These are phyloP conservation scores for Kockiozyma suomiensis DNA, from an alignment of 805 yeast genomes.

Conservation along the genomic window DNA sequence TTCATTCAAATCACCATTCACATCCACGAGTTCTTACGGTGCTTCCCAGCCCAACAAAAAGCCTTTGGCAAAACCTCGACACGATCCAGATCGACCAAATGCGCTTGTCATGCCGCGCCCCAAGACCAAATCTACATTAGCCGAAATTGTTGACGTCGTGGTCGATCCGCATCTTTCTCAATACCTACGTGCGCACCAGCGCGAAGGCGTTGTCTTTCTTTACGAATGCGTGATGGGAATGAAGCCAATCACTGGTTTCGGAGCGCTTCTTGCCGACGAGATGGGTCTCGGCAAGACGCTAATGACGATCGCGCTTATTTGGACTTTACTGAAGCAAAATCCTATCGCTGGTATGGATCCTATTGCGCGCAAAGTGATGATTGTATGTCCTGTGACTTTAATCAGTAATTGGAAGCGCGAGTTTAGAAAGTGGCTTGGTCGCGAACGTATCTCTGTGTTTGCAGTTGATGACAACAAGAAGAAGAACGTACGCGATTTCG, in stretches of 20 bases:
- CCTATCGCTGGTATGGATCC: constrained; percentile 43
- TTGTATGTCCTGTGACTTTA: constrained; percentile 91
- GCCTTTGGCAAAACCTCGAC: constrained; percentile 18
- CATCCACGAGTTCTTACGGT: neutral
- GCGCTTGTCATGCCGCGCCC: constrained; percentile 38
- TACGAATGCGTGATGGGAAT: constrained; percentile 82
- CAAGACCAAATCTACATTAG: constrained; percentile 27
- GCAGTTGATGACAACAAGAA: constrained; percentile 60
- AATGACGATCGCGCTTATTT: constrained; percentile 77
- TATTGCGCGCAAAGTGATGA: constrained; percentile 59
- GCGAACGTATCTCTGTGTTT: constrained; percentile 64
- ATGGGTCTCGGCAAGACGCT: constrained; percentile 95
- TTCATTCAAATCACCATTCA: constrained; percentile 9
- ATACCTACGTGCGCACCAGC: constrained; percentile 78
- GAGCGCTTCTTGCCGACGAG: constrained; percentile 91
- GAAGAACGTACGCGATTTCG: constrained; percentile 60
- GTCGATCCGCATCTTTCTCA: constrained; percentile 44
- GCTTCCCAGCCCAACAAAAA: neutral
- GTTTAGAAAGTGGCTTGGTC: constrained; percentile 84
- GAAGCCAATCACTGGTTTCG: constrained; percentile 54
- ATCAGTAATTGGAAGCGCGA: constrained; percentile 86
- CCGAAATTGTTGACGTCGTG: constrained; percentile 40
- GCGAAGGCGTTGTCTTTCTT: constrained; percentile 78
- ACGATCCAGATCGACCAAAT: constrained; percentile 38
- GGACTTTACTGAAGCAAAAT: constrained; percentile 67